Percentiles rank a stretch among this genome's conserved stretches.
These are phyloP conservation scores for Plasmodium sp. DNA, from an alignment of 169 alveolate genomes.

Conservation along the genomic window DNA sequence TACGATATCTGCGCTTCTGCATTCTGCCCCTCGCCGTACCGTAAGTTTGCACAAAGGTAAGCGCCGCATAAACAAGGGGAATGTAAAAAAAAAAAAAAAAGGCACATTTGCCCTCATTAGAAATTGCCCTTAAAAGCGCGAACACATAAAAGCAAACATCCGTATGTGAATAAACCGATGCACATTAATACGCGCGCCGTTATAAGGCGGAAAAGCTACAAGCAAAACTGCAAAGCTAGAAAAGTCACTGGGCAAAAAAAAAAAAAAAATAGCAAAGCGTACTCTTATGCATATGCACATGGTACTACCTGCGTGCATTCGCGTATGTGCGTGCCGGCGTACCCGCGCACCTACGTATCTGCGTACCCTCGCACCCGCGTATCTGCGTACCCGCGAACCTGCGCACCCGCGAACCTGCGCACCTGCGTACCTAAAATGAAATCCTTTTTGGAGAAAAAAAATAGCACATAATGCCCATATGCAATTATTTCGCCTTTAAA, in stretches of 20 bases:
- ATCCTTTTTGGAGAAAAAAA: neutral
- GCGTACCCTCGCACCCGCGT: neutral
- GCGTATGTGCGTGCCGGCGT: neutral
- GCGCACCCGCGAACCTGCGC: too few species aligned
- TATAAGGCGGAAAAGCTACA: neutral
- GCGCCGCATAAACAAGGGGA: neutral
- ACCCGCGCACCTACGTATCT: neutral
- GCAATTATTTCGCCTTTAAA: neutral
- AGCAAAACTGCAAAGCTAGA: neutral
- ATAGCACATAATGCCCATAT: neutral
- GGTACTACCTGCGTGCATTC: neutral
- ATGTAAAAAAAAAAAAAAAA: slow-evolving; percentile 7
- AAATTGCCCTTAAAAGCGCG: neutral
- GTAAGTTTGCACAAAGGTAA: neutral
- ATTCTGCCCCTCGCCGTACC: neutral
- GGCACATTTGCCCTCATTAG: neutral
- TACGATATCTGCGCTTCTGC: neutral
- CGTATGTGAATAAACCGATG: neutral
- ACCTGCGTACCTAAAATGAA: neutral
- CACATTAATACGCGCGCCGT: neutral
- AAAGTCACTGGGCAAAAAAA: neutral
- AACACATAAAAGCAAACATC: neutral
- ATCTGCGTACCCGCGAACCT: neutral
- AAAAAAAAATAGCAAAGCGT: neutral
- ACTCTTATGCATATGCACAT: neutral